Conservation (phyloP, 1,284 basidiomycete species). For the Puccinia coronata region DNA sequence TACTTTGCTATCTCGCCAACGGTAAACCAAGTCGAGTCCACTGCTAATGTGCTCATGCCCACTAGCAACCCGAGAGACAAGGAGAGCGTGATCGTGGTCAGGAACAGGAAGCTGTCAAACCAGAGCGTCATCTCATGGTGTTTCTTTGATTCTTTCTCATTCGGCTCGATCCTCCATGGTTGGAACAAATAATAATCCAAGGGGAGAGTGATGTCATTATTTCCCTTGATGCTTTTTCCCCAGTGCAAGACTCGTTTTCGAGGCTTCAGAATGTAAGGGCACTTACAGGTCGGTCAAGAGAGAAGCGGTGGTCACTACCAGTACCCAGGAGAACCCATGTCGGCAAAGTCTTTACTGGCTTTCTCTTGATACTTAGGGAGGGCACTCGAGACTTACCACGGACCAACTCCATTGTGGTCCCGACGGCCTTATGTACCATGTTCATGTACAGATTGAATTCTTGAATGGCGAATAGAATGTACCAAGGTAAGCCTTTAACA, state of each 20-base stretch:
- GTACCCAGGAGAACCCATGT: not conserved
- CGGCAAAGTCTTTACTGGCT: not conserved
- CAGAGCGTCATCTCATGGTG: not conserved
- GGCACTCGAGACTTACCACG: not conserved
- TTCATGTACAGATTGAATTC: slow-evolving; percentile 34
- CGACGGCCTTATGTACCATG: slow-evolving; percentile 24
- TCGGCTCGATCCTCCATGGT: slow-evolving; percentile 21
- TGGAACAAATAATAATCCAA: not conserved
- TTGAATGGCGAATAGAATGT: slow-evolving; percentile 38
- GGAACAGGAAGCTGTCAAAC: slow-evolving; percentile 6
- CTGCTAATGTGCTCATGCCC: slow-evolving; percentile 1
- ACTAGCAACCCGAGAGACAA: slow-evolving; percentile 19
- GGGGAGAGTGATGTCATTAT: not conserved
- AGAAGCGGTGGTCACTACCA: slow-evolving; percentile 30
- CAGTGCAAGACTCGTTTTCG: not conserved
- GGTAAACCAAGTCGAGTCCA: slow-evolving; percentile 26
- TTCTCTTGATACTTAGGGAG: not conserved
- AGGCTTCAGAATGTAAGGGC: not conserved
- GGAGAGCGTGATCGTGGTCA: slow-evolving; percentile 28
- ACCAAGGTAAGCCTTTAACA: slow-evolving; percentile 36
- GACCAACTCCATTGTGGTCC: slow-evolving; percentile 27
- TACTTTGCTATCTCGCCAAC: slow-evolving; percentile 12
- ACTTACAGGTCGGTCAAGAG: slow-evolving; percentile 39
- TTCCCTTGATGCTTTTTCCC: not conserved
- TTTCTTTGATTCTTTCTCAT: not conserved